Evolutionary conservation across 768 basidiomycete genomes (phyloP), one percentile per base, ranked within the genome.

Genomic region (Daedaleopsis sinensis): DNA sequence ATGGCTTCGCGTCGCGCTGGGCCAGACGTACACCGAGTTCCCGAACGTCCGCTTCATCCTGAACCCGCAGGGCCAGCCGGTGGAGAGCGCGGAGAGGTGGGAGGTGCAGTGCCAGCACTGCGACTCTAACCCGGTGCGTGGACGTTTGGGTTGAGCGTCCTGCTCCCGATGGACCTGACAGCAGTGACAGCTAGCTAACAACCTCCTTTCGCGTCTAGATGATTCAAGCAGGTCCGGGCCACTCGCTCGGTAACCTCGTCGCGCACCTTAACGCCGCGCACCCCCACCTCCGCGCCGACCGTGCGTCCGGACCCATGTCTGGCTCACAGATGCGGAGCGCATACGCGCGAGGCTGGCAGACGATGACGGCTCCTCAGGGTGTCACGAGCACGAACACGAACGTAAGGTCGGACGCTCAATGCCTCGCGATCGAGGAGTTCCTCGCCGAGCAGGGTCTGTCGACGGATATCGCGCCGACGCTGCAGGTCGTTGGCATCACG

Each of bases 381-480:
- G 11, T 18, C 39, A 42, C 11, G 39, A 42, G 39, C 11, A 32
- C 27, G 39, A 42, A 12, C 18, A 42, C 39, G 39, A 42, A 42
- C 18, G 3, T 18, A 11, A 42, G 3, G 39, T 21, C 23, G 47
- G 47, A 49, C 23, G 47, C 21, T 21, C 19, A 43, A 3, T 1
- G 18, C 11, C 7, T 32, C 27, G 50, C 32, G 3, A 24, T 58
- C 10, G 24, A 36, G 3, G 16, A 42, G 5, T 58, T 58, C 24
- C 57, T 58, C 15, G 38, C 27, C 5, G 49, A 58, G 27, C 49
- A 52, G 15, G 57, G 58, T 12, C 52, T 59, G 6, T 37, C 51
- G 5, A 11, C 51, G 3, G 11, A 42, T 42, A 11, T 53, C 19
- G 36, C 19, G 7, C 44, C 18, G 7, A 27, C 24, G 1, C 52